Percentiles rank a stretch among this genome's conserved stretches.
Evolutionary conservation across 768 basidiomycete genomes (phyloP).

Genomic region (Hirschioporus abietinus): DNA sequence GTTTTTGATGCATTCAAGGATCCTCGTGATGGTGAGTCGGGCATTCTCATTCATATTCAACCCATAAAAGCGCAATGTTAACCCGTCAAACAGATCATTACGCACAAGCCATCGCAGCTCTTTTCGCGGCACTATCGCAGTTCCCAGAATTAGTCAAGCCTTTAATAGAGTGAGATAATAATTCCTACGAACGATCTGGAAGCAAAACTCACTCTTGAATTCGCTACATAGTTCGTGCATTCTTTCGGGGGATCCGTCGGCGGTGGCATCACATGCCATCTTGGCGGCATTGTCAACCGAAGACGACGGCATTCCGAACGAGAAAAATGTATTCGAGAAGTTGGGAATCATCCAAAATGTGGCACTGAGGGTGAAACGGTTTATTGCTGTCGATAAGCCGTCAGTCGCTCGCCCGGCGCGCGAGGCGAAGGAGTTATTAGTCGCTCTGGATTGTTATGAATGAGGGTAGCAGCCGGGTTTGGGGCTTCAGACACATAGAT

Average conservation of each 20-base stretch:
- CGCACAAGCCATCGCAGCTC: constrained; percentile 52
- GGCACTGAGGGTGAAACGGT: constrained; percentile 68
- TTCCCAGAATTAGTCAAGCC: constrained; percentile 59
- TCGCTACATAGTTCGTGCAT: constrained; percentile 54
- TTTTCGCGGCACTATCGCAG: constrained; percentile 59
- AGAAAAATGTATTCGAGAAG: constrained; percentile 59
- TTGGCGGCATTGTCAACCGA: constrained; percentile 50
- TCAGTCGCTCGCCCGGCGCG: constrained; percentile 73
- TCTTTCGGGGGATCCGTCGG: constrained; percentile 60
- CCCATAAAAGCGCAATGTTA: neutral
- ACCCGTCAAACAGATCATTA: constrained; percentile 52
- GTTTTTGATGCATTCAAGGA: constrained; percentile 76
- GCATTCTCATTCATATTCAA: neutral
- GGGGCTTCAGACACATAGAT: neutral
- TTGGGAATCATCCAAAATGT: constrained; percentile 54
- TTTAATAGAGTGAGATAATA: constrained; percentile 55
- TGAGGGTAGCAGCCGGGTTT: neutral
- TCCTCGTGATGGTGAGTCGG: constrained; percentile 50
- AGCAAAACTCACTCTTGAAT: constrained; percentile 9
- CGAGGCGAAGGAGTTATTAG: constrained; percentile 71
- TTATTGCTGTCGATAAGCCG: constrained; percentile 62
- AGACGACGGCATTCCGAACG: constrained; percentile 19
- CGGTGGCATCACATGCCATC: constrained; percentile 49
- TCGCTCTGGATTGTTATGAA: neutral
- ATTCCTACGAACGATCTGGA: neutral